A percentile compares a stretch with the other conserved stretches of the same genome.
Evolutionary conservation across 768 basidiomycete species (phyloP).

Genomic region (Floccularia luteovirens): DNA sequence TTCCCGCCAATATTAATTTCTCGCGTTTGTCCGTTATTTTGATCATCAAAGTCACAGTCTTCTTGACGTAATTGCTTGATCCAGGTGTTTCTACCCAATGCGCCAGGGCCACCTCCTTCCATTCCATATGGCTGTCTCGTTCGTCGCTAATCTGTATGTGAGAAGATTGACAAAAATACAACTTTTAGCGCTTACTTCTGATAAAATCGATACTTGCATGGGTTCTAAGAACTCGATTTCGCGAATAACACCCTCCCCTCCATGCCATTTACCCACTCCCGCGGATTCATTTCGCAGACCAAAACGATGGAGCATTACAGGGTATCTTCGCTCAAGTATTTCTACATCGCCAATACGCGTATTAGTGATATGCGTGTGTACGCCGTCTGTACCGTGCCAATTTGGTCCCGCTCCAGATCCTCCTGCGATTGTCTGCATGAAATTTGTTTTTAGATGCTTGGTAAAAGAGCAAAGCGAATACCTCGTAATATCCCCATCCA

Average conservation of each 20-base stretch:
- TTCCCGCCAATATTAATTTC: constrained; percentile 88
- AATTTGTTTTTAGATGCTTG: not conserved
- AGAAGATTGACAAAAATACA: not conserved
- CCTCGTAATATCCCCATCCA: constrained; percentile 92
- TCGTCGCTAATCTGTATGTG: constrained; percentile 47
- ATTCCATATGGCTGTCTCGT: constrained; percentile 83
- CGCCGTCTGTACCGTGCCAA: constrained; percentile 91
- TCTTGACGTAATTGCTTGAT: constrained; percentile 57
- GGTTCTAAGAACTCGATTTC: constrained; percentile 78
- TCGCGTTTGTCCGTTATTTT: constrained; percentile 27
- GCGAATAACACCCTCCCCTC: constrained; percentile 80
- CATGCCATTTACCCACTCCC: constrained; percentile 64
- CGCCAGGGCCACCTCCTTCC: constrained; percentile 70
- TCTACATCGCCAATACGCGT: constrained; percentile 92
- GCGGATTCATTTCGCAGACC: constrained; percentile 64
- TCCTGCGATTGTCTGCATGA: constrained; percentile 77
- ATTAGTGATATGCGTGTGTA: constrained; percentile 92
- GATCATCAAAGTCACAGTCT: constrained; percentile 58
- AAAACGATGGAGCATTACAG: constrained; percentile 83
- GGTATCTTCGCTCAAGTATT: constrained; percentile 89
- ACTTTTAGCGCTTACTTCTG: constrained; percentile 49
- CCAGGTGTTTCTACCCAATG: constrained; percentile 83
- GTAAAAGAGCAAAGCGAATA: constrained; percentile 13
- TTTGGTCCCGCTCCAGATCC: constrained; percentile 85
- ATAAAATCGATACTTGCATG: constrained; percentile 83